These are phyloP conservation scores for Termitomyces sp. DNA, from an alignment of 1,284 basidiomycete species.

Conservation along the genomic window DNA sequence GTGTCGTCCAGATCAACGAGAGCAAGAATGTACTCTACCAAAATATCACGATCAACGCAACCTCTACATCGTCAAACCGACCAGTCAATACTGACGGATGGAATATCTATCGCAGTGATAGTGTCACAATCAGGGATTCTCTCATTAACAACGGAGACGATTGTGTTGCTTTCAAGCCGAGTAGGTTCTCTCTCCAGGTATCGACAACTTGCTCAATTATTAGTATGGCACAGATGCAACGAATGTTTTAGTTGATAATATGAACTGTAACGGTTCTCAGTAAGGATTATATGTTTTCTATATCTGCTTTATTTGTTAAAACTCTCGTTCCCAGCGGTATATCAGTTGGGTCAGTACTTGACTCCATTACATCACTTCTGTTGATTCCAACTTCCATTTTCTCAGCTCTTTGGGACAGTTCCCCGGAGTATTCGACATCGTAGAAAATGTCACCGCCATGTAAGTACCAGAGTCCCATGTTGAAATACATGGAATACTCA, in stretches of 20 bases:
- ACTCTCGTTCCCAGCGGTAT: conserved; percentile 39
- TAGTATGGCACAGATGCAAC: conserved; percentile 37
- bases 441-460: conserved; percentile 57
- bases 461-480: conserved; percentile 15
- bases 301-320: neutral
- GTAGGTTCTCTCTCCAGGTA: conserved; percentile 27
- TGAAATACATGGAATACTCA: neutral
- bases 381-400: neutral
- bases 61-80: conserved; percentile 40
- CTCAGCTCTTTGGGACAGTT: conserved; percentile 47
- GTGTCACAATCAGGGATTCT: conserved; percentile 46
- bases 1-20: conserved; percentile 34
- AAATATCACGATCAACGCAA: conserved; percentile 40
- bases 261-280: conserved; percentile 60
- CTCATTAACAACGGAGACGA: conserved; percentile 58
- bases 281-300: conserved; percentile 21
- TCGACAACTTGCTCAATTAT: neutral
- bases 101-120: conserved; percentile 58
- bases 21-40: conserved; percentile 43
- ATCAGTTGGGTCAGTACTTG: conserved; percentile 47
- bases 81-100: conserved; percentile 58
- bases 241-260: conserved; percentile 53
- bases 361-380: neutral
- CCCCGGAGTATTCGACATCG: conserved; percentile 57
- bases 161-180: conserved; percentile 67